Percentiles rank a stretch among this genome's conserved stretches.
These are phyloP conservation scores for Suillus occidentalis DNA, from an alignment of 768 basidiomycete species.

Conservation along the genomic window DNA sequence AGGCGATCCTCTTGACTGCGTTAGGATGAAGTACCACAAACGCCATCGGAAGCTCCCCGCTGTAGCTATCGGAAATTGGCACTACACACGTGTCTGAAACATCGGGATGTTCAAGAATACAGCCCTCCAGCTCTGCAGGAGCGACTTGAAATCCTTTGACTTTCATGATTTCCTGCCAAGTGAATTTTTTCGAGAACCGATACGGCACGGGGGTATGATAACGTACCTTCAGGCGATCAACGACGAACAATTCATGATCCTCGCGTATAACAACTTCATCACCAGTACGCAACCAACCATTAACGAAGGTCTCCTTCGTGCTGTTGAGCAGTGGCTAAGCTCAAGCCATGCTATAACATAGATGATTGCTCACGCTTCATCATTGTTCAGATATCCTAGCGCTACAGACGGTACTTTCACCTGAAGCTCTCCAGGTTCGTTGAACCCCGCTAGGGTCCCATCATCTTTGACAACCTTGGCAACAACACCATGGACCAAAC, in stretches of 20 bases:
- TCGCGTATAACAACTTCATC: conserved; percentile 59
- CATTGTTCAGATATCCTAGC: conserved; percentile 52
- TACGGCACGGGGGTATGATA: background rate
- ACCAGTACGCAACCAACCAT: conserved; percentile 75
- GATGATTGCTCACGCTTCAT: conserved; percentile 51
- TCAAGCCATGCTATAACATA: background rate
- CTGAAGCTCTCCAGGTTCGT: conserved; percentile 62
- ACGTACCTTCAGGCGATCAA: conserved; percentile 62
- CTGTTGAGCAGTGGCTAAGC: conserved; percentile 33
- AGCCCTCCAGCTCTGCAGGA: conserved; percentile 71
- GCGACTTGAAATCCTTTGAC: conserved; percentile 74
- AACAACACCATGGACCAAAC: conserved; percentile 52
- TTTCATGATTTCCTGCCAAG: conserved; percentile 62
- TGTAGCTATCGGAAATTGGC: conserved; percentile 65
- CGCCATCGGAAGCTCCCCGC: conserved; percentile 71
- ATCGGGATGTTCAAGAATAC: conserved; percentile 58
- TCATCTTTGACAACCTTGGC: conserved; percentile 58
- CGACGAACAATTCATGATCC: conserved; percentile 56
- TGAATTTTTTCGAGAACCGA: background rate
- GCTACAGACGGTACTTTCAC: conserved; percentile 43
- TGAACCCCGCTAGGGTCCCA: conserved; percentile 52
- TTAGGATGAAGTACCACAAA: conserved; percentile 54
- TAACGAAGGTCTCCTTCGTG: conserved; percentile 65
- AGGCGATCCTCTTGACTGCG: conserved; percentile 37
- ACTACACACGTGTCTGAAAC: conserved; percentile 65